These are phyloP conservation scores for Glycine tomentella DNA, from an alignment of 306 rosid species.

Conservation along the genomic window DNA sequence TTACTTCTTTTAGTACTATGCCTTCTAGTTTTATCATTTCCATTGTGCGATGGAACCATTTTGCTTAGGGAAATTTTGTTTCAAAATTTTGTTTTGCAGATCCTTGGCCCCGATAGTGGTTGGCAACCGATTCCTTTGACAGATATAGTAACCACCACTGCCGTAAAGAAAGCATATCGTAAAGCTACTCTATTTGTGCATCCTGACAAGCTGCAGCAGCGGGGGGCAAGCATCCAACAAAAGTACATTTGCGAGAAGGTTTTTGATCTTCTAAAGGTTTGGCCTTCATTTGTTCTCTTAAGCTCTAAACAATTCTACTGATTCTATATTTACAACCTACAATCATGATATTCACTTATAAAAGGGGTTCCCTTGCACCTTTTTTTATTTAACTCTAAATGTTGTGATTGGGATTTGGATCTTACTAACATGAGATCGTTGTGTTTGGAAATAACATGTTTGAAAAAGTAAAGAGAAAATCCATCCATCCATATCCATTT, in stretches of 20 bases:
- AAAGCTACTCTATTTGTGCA: conserved; percentile 92
- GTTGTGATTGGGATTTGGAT: not conserved
- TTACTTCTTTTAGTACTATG: conserved; percentile 19
- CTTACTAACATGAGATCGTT: not conserved
- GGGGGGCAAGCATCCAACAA: conserved; percentile 93
- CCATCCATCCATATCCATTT: conserved; percentile 9
- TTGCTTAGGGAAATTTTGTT: conserved; percentile 29
- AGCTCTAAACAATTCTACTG: not conserved
- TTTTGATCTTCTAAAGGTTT: conserved; percentile 94
- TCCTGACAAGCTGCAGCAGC: conserved; percentile 96
- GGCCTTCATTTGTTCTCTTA: conserved; percentile 19
- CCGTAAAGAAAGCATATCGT: conserved; percentile 88
- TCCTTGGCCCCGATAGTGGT: conserved; percentile 88
- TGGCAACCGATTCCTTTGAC: conserved; percentile 93
- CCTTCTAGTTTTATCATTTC: conserved; percentile 5
- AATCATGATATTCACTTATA: not conserved
- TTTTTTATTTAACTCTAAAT: not conserved
- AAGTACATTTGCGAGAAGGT: conserved; percentile 93
- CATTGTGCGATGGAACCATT: conserved; percentile 16
- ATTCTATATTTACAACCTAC: conserved; percentile 16
- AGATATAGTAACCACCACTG: conserved; percentile 61
- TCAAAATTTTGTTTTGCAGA: conserved; percentile 55
- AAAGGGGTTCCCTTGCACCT: not conserved
- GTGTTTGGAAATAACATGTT: conserved; percentile 20
- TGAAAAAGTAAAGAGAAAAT: not conserved